Evolutionary conservation across 345 rosid genomes (phyloP), one percentile per base, ranked within the genome.

Genomic region (Rhodamnia argentea): DNA sequence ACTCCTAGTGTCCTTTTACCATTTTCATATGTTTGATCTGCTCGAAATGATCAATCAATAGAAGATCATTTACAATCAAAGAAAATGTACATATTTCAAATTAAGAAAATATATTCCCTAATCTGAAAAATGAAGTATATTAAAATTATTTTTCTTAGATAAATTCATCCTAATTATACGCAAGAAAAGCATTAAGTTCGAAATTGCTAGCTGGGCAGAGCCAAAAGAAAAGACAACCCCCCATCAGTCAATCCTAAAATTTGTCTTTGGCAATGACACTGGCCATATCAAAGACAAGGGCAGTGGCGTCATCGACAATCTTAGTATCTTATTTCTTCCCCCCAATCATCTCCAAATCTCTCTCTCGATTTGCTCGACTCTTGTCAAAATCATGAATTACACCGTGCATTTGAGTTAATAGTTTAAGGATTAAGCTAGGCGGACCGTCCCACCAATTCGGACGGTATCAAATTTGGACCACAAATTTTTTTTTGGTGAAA

Each of bases 11-110:
- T n/a, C n/a, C n/a, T n/a, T n/a, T n/a, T n/a, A n/a, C n/a, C n/a
- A n/a, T n/a, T 59, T 59, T 59, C 16, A 7, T 8, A 1, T 0
- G 0, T n/a, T 60, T 60, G 20, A 6, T 13, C 3, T 27, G 37
- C 4, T 3, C 14, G n/a, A 59, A n/a, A n/a, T 6, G 27, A 29
- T n/a, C 1, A n/a, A 29, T n/a, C 2, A 13, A 1, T 2, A 9
- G 0, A 59, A 59, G 14, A 27, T 0, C 64, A 58, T 26, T 26
- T 58, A 27, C 2, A 2, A 14, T 26, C 1, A 6, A 26, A 58
- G 1, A 26, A 58, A 14, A 27, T 60, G 27, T 27, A 32, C 18
- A 1, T 4, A 1, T 32, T 27, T 60, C 7, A 60, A 60, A 18
- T 27, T 27, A 13, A 0, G 18, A 16, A 60, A 29, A 27, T 27